A percentile compares a stretch with the other conserved stretches of the same genome.
These are phyloP conservation scores for Allium fistulosum DNA, from an alignment of 106 monocot genomes.

Conservation along the genomic window DNA sequence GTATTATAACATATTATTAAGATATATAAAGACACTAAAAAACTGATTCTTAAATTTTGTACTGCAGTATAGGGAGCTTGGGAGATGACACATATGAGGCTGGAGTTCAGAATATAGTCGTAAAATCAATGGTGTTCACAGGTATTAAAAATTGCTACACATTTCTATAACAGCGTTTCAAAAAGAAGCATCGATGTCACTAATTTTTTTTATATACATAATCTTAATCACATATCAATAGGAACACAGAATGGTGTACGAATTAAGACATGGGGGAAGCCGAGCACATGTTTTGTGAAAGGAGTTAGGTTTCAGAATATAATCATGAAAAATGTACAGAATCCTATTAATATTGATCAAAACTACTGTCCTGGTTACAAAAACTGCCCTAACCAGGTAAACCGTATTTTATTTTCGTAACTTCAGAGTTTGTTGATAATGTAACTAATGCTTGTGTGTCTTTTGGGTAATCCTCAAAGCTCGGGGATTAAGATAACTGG, in stretches of 20 bases:
- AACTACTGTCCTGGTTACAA: conserved; percentile 27
- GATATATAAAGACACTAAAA: not conserved
- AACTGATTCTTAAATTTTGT: not conserved
- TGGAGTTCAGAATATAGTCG: conserved; percentile 32
- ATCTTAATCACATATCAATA: too few relatives aligned
- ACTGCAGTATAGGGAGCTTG: conserved; percentile 38
- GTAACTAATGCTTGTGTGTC: conserved; percentile 20
- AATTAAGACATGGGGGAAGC: conserved; percentile 33
- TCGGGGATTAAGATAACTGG: conserved; percentile 42
- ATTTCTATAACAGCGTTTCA: too few relatives aligned
- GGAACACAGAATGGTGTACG: conserved; percentile 20
- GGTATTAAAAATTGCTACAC: not conserved
- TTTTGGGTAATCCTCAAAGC: conserved; percentile 7
- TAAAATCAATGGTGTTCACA: conserved; percentile 13
- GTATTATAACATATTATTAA: not conserved
- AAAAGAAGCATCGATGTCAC: too few relatives aligned
- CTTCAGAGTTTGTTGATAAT: conserved; percentile 28
- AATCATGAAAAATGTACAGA: conserved; percentile 22
- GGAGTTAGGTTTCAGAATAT: conserved; percentile 13
- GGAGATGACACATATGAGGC: conserved; percentile 11
- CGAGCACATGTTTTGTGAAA: conserved; percentile 14
- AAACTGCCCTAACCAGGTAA: conserved; percentile 25
- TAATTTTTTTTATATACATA: too few relatives aligned
- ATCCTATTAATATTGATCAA: conserved; percentile 37
- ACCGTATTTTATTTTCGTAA: not conserved